Evolutionary conservation across 2,329 filamentous ascomycete species (phyloP), one percentile per base, ranked within the genome.

Genomic region (Blastomyces emzantsi): DNA sequence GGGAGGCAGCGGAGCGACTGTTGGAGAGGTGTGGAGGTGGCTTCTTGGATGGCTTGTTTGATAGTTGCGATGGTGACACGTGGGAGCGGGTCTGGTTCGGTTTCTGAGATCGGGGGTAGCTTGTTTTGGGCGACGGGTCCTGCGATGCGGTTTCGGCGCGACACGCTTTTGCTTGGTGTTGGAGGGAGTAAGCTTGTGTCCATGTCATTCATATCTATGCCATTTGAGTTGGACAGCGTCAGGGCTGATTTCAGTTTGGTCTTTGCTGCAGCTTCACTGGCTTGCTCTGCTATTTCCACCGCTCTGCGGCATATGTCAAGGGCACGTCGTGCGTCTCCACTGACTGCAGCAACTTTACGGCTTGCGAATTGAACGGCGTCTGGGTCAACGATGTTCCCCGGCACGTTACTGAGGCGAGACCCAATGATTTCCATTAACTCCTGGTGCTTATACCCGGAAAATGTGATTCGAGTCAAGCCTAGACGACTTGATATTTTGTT

Each of bases 351-450:
- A 41, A 99, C 94, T 77, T 99, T 99, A 66, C 94, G 87, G 69
- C 90, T 93, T 3, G 94, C 94, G 72, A 99, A 99, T 76, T 97
- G 93, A 60, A 99, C 85, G 17, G 94, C 95, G 72, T 99, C 94
- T 1, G 90, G 81, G 66, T 97, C 91, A 51, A 99, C 93, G 55
- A 99, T 89, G 68, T 92, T 87, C 33, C 91, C 92, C 0, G 90
- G 88, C 0, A 97, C 90, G 62, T 90, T 91, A 72, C 91, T 87
- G 1, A 99, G 83, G 39, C 94, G 88, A n/a, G 92, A 96, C 72
- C 93, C 88, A 67, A 99, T 97, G 72, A 99, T 99, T 69, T 89
- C 89, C 89, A 97, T 96, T 51, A 99, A 83, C 76, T 99, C 94
- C 64, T 94, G 92, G 75, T 99, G 92, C 64, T 92, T 97, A 76